Conservation (phyloP, 768 basidiomycete species). For the Hygrophoropsis aurantiaca region DNA sequence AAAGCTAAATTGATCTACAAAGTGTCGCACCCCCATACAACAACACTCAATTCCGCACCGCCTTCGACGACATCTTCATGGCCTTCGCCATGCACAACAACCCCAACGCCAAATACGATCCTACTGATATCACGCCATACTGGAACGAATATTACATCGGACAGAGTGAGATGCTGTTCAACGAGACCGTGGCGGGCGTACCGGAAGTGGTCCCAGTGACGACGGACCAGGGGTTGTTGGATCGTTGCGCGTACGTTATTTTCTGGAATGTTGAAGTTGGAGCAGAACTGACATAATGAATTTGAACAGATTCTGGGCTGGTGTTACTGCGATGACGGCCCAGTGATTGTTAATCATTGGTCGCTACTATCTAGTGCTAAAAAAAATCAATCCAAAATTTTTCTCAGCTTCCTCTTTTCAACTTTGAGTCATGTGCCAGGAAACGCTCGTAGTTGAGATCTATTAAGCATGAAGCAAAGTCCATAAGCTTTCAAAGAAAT, state of each 20-base stretch:
- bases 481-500: too few species aligned
- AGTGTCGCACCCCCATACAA: background rate
- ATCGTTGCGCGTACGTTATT: constrained; percentile 1
- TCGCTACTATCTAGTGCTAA: too few species aligned
- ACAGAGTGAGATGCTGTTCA: background rate
- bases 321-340: background rate
- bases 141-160: background rate
- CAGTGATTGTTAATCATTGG: too few species aligned
- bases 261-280: background rate
- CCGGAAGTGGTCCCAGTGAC: background rate
- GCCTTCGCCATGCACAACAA: background rate
- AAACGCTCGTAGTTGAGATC: too few species aligned
- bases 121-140: background rate
- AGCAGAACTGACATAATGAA: background rate
- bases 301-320: background rate
- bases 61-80: background rate
- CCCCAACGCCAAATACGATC: background rate
- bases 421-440: too few species aligned
- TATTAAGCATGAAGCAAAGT: too few species aligned
- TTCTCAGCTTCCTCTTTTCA: too few species aligned
- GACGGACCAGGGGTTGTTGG: background rate
- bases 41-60: background rate
- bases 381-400: too few species aligned
- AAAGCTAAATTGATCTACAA: background rate
- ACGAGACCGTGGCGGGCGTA: background rate